Evolutionary conservation across 2,329 filamentous ascomycete species (phyloP).

Genomic region (Corinectria fuckeliana): DNA sequence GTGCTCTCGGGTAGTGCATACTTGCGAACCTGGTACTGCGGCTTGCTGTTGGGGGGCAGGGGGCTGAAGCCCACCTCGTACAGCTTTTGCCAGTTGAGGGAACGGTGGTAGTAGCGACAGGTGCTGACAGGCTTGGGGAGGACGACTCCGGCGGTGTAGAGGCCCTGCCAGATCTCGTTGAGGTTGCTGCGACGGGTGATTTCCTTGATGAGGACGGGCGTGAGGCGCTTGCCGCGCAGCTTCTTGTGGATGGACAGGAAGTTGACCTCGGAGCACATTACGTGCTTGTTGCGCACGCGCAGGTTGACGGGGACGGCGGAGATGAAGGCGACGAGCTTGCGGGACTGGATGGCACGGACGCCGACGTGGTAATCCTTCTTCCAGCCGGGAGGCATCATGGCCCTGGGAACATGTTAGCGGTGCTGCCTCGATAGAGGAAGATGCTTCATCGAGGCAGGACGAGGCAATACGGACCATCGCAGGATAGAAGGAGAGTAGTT

Average conservation of each 20-base stretch:
- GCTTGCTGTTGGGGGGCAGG: conserved; percentile 82
- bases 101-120: conserved; percentile 93
- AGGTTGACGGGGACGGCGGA: conserved; percentile 88
- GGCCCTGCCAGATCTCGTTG: conserved; percentile 87
- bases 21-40: conserved; percentile 82
- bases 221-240: conserved; percentile 87
- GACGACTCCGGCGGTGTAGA: conserved; percentile 93
- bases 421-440: neutral
- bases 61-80: conserved; percentile 95
- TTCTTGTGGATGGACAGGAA: conserved; percentile 99
- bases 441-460: too few species aligned
- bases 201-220: conserved; percentile 96
- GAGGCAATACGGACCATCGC: conserved; percentile 69
- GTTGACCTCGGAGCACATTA: conserved; percentile 92
- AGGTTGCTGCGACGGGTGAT: conserved; percentile 92
- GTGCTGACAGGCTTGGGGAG: conserved; percentile 91
- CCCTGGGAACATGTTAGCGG: conserved; percentile 59
- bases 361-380: conserved; percentile 93
- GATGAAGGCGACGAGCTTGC: conserved; percentile 93
- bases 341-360: conserved; percentile 81
- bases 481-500: conserved; percentile 91
- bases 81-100: conserved; percentile 94
- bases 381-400: conserved; percentile 94
- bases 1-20: conserved; percentile 82
- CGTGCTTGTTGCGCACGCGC: conserved; percentile 75